phyloP scores from a whole-genome alignment of 2,329 filamentous ascomycete species.

The Pestalotiopsis sp. region DNA sequence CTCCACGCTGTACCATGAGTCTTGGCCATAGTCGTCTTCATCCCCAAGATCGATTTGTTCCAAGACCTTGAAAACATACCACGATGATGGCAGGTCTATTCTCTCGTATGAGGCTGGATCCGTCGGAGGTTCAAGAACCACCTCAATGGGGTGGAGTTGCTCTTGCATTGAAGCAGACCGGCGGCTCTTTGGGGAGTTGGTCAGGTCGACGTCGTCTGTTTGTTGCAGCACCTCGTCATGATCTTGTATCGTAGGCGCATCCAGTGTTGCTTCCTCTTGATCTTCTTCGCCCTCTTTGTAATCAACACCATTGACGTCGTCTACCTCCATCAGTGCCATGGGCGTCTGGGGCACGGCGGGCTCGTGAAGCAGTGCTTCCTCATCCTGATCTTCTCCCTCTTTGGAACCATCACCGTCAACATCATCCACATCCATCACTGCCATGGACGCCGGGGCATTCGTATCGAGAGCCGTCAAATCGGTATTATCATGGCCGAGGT shows the following conservation, averaged over 20 bases:
- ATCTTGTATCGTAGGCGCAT: not conserved
- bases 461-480: too few relatives aligned
- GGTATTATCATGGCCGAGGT: not conserved
- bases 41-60: constrained; percentile 28
- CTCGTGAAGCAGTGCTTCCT: not conserved
- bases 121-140: constrained; percentile 26
- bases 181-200: not conserved
- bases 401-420: not conserved
- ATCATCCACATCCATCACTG: not conserved
- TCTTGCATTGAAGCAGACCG: constrained; percentile 5
- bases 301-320: not conserved
- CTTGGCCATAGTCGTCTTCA: constrained; percentile 14
- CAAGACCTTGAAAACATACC: constrained; percentile 37
- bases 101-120: constrained; percentile 25
- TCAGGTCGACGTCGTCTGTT: not conserved
- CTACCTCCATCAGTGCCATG: not conserved
- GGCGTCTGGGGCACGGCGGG: too few relatives aligned
- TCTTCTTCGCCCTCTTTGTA: not conserved
- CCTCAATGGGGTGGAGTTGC: constrained; percentile 25
- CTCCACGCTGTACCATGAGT: constrained; percentile 36
- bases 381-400: not conserved
- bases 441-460: not conserved
- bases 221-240: not conserved
- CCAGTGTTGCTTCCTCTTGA: not conserved
- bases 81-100: constrained; percentile 29